Percentiles rank a stretch among this genome's conserved stretches.
These are phyloP conservation scores for Paralagenidium karlingii DNA, from an alignment of 352 stramenopile species.

Conservation along the genomic window DNA sequence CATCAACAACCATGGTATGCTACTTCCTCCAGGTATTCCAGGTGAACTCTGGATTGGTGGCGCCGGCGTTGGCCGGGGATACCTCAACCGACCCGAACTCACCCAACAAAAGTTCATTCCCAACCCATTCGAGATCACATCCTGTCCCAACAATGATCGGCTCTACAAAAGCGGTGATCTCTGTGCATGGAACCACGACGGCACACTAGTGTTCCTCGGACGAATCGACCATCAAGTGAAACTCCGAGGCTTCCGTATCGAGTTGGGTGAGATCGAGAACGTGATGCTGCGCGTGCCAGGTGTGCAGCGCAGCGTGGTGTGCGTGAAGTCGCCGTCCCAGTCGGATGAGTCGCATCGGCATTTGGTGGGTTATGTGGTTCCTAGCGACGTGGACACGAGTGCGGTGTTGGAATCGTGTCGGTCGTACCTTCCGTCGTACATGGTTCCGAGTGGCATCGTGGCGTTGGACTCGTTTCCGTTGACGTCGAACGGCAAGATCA, in stretches of 20 bases:
- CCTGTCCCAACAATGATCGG: slow-evolving; percentile 1
- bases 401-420: no score
- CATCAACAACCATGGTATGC: slow-evolving; percentile 24
- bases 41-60: slow-evolving; percentile 66
- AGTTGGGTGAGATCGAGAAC: slow-evolving; percentile 67
- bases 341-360: slow-evolving; percentile 11
- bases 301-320: slow-evolving; percentile 18
- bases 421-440: slow-evolving; percentile 40
- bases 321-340: slow-evolving; percentile 28
- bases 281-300: slow-evolving; percentile 29
- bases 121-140: no score
- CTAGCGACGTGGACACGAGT: slow-evolving; percentile 3
- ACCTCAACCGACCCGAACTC: slow-evolving; percentile 35
- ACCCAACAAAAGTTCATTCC: slow-evolving; percentile 19
- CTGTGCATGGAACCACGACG: slow-evolving; percentile 34
- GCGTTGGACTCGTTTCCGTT: slow-evolving; percentile 31
- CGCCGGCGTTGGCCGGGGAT: slow-evolving; percentile 40
- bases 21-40: slow-evolving; percentile 29
- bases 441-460: slow-evolving; percentile 42
- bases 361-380: slow-evolving; percentile 42
- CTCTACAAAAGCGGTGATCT: slow-evolving; percentile 61
- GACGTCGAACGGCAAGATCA: slow-evolving; percentile 63
- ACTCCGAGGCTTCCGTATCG: slow-evolving; percentile 65
- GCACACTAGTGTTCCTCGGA: slow-evolving; percentile 48
- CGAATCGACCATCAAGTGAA: slow-evolving; percentile 71